Evolutionary conservation across 2,329 filamentous ascomycete species (phyloP), one percentile per base, ranked within the genome.

Genomic region (Ceratocystis cubensis): DNA sequence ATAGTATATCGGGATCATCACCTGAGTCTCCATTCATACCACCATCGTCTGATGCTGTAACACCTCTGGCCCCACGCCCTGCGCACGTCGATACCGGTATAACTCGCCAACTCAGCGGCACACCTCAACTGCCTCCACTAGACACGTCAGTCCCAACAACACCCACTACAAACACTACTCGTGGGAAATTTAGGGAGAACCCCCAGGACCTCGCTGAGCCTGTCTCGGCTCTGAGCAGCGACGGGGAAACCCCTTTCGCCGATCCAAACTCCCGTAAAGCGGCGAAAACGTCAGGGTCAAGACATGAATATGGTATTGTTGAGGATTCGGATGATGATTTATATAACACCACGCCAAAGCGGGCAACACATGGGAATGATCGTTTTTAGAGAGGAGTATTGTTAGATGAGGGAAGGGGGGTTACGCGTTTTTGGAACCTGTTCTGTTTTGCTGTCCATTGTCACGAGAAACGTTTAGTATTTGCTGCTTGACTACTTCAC

Each of bases 311-410:
- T 28, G 70, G 70, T 15, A 64, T 65, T n/a, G 66, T 71, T 37
- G 71, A 71, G 22, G 69, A 70, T 6, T 73, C 75, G 46, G 73
- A 75, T 45, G 76, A 77, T 44, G 76, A 78, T 62, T 70, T 78
- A 50, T 79, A 80, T 65, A 75, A 76, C 56, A 72, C 75, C n/a
- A 71, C 73, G 17, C 71, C 74, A 22, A 77, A 75, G 70, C 64
- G 64, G 53, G 10, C 53, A 61, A 65, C 50, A n/a, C 28, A 37
- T 1, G 46, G 44, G 8, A 50, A 50, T 28, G 13, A 5, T 15
- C 61, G 61, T 7, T 63, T 46, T 45, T 63, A 63, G 41, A 46
- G 17, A n/a, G 25, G 7, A 20, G 5, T 15, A 5, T n/a, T 22
- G n/a, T 8, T 7, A 13, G 17, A 10, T 62, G 44, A 5, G 10